Evolutionary conservation across 169 alveolate genomes (phyloP).

Genomic region (Plasmodium sp.): DNA sequence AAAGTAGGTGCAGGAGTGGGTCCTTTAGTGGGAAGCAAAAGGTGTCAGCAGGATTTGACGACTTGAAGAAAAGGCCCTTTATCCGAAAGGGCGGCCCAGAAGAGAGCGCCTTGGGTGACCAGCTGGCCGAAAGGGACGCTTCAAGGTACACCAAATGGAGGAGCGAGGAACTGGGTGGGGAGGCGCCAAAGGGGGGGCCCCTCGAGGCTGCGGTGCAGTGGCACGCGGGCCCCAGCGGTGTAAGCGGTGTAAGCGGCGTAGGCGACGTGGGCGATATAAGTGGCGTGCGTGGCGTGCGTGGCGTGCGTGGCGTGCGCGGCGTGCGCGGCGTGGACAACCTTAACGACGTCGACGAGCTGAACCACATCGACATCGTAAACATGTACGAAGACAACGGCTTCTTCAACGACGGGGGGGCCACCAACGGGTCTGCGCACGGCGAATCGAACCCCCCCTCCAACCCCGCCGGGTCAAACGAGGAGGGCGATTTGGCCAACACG

Average conservation of each 20-base stretch:
- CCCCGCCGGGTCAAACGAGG: not conserved
- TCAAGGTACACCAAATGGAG: not conserved
- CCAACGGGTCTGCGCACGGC: not conserved
- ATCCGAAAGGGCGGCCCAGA: not conserved
- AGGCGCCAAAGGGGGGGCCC: not conserved
- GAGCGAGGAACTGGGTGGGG: not conserved
- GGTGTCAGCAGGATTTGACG: not conserved
- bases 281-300: too few relatives aligned
- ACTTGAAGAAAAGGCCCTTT: not conserved
- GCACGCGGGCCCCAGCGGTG: not conserved
- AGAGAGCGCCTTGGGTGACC: not conserved
- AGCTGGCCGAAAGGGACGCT: not conserved
- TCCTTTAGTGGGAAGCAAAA: not conserved
- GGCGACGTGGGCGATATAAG: too few relatives aligned
- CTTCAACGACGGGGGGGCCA: not conserved
- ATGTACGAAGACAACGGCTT: conserved; percentile 24
- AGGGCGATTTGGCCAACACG: not conserved
- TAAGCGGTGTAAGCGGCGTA: not conserved
- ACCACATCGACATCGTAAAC: conserved; percentile 43
- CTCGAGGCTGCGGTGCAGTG: not conserved
- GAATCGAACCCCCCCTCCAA: not conserved
- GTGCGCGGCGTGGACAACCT: too few relatives aligned
- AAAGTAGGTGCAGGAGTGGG: not conserved
- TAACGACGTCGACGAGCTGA: not conserved
- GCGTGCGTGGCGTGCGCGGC: too few relatives aligned